phyloP scores from a whole-genome alignment of 2,329 filamentous ascomycete genomes.

The Exophiala sp. region DNA sequence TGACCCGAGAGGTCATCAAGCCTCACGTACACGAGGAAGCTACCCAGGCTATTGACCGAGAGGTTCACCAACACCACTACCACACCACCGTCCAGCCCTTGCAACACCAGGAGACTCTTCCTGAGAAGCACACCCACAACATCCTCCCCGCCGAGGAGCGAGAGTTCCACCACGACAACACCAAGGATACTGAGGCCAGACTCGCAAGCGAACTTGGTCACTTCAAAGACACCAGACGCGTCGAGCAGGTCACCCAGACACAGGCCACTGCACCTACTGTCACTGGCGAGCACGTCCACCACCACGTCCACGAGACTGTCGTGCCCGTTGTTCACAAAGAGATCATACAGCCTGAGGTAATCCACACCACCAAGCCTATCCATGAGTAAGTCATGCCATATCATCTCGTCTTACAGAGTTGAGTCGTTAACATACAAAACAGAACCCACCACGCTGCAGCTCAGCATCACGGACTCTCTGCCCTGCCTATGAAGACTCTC shows the following conservation, averaged over 20 bases:
- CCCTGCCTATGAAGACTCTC: constrained; percentile 62
- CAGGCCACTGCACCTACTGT: constrained; percentile 48
- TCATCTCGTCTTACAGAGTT: constrained; percentile 26
- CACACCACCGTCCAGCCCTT: constrained; percentile 68
- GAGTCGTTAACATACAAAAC: constrained; percentile 38
- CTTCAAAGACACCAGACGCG: constrained; percentile 51
- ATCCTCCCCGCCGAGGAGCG: constrained; percentile 58
- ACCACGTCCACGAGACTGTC: constrained; percentile 63
- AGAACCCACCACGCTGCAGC: constrained; percentile 61
- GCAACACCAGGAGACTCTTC: constrained; percentile 51
- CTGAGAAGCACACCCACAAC: constrained; percentile 63
- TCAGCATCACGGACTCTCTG: constrained; percentile 62
- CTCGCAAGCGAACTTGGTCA: constrained; percentile 53
- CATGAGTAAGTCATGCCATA: constrained; percentile 52
- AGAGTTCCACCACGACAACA: constrained; percentile 59
- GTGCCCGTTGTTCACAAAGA: constrained; percentile 71
- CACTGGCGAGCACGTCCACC: constrained; percentile 60
- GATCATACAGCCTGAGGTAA: constrained; percentile 55
- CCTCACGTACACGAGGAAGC: constrained; percentile 61
- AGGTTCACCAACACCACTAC: constrained; percentile 69
- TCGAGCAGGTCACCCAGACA: constrained; percentile 50
- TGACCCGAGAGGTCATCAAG: constrained; percentile 59
- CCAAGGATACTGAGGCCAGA: constrained; percentile 44
- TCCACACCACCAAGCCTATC: constrained; percentile 69
- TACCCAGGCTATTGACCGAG: constrained; percentile 62